Evolutionary conservation across 768 basidiomycete species (phyloP), one percentile per base, ranked within the genome.

Genomic region (Rossbeevera mucosa): DNA sequence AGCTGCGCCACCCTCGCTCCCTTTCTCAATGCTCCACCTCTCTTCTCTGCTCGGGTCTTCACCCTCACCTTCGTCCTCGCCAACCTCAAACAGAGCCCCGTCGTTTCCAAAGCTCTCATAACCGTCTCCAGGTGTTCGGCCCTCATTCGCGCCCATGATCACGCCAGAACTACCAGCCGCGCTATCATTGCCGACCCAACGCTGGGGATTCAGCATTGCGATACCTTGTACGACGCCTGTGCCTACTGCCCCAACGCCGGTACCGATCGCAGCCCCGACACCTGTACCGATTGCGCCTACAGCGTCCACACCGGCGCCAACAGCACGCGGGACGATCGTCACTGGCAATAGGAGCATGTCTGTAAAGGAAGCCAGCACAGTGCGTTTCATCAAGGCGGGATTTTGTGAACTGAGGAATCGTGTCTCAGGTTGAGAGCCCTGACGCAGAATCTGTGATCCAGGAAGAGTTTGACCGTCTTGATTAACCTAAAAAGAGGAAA

Each of bases 371-470:
- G 92, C 87, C 1, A 98, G 78, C 7, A 98, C 90, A 59, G 88
- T 96, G 38, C 91, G 84, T 63, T 99, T 99, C 53, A 94, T 82
- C 55, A 83, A 82, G 1, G 92, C 92, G 0, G 95, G 95, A 62
- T 97, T 95, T 48, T 86, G 80, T 1, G 93, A 87, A 18, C 77
- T 74, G 3, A 96, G 76, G 71, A 97, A 95, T 38, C 88, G 85
- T 11, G 82, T 71, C 43, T 48, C 58, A 22, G 45, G 12, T 29
- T 52, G 60, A 2, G 50, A n/a, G 4, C 41, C 31, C 22, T 53
- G 56, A 3, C 24, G 8, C 28, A 45, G 42, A 3, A 52, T 11
- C 6, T 53, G 59, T 3, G 47, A 21, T 22, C 14, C 36, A 21
- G 26, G 20, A 24, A 3, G 16, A 5, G 29, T 20, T 20, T 44